phyloP scores from a whole-genome alignment of 2,329 filamentous ascomycete species.

The Aspergillus sp. region DNA sequence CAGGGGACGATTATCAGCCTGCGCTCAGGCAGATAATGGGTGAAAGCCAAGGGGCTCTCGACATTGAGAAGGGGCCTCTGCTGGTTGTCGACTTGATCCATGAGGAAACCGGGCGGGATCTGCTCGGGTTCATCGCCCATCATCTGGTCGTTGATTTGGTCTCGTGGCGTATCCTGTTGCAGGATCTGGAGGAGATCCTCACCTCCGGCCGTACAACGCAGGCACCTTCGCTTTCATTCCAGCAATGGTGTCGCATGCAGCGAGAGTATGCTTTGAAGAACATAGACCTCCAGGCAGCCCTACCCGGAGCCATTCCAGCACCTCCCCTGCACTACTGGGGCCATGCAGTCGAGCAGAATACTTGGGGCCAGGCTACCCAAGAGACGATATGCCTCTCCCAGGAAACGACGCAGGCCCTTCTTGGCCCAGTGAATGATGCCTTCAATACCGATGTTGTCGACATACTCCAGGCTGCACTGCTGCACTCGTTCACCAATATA shows the following conservation, averaged over 20 bases:
- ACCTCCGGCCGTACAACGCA: not conserved
- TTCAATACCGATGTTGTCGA: conserved; percentile 7
- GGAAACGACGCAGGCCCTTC: conserved; percentile 1
- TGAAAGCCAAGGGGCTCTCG: not conserved
- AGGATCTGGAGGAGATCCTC: conserved; percentile 1
- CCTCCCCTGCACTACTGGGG: conserved; percentile 1
- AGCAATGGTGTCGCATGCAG: conserved; percentile 16
- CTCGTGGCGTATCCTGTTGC: conserved; percentile 3
- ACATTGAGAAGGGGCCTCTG: conserved; percentile 6
- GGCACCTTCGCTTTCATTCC: conserved; percentile 12
- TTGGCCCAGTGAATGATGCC: conserved; percentile 13
- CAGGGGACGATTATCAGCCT: not conserved
- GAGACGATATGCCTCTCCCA: not conserved
- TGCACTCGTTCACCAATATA: conserved; percentile 2
- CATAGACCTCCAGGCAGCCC: not conserved
- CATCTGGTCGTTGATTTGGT: conserved; percentile 3
- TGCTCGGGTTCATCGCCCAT: conserved; percentile 2
- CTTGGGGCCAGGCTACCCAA: not conserved
- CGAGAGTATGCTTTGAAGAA: not conserved
- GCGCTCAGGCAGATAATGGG: not conserved
- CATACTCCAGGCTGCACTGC: conserved; percentile 7
- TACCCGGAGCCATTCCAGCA: not conserved
- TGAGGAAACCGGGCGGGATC: not conserved
- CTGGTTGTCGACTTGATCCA: conserved; percentile 4
- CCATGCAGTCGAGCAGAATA: not conserved